phyloP scores from a whole-genome alignment of 1,139 yeast genomes.

The Suhomyces panamericanus region DNA sequence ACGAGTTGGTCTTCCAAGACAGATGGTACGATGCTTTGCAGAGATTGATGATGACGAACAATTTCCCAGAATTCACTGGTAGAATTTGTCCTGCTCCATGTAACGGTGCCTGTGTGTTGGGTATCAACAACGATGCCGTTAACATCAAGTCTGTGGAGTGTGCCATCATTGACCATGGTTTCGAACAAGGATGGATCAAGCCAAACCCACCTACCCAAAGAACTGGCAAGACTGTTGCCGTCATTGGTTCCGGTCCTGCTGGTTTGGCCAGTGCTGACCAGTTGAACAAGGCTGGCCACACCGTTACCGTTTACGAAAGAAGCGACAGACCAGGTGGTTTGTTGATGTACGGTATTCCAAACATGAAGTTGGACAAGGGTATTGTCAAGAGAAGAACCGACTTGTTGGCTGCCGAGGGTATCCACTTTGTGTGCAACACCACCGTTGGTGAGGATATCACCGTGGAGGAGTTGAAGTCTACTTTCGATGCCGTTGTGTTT shows the following conservation, averaged over 20 bases:
- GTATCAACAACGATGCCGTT: slow-evolving; percentile 92
- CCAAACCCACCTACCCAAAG: slow-evolving; percentile 78
- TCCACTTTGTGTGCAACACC: slow-evolving; percentile 71
- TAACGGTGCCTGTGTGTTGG: slow-evolving; percentile 96
- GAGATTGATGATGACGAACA: slow-evolving; percentile 91
- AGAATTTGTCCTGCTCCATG: slow-evolving; percentile 99
- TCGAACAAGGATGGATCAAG: slow-evolving; percentile 93
- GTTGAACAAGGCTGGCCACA: slow-evolving; percentile 93
- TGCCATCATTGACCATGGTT: slow-evolving; percentile 94
- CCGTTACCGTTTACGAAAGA: slow-evolving; percentile 88
- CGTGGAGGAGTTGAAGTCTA: slow-evolving; percentile 62
- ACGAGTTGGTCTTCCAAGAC: slow-evolving; percentile 91
- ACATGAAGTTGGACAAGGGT: slow-evolving; percentile 94
- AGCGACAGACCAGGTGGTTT: slow-evolving; percentile 96
- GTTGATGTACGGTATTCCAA: slow-evolving; percentile 98
- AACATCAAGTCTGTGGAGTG: slow-evolving; percentile 96
- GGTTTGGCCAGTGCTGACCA: slow-evolving; percentile 97
- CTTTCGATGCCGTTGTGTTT: slow-evolving; percentile 79
- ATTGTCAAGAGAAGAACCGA: slow-evolving; percentile 93
- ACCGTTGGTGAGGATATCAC: slow-evolving; percentile 82
- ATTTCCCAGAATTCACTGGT: slow-evolving; percentile 98
- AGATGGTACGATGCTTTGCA: slow-evolving; percentile 95
- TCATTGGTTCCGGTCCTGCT: slow-evolving; percentile 96
- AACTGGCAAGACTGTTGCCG: slow-evolving; percentile 82
- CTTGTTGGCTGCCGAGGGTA: slow-evolving; percentile 87